Conservation (phyloP, 2,329 filamentous ascomycete genomes). For the Scedosporium dehoogii region DNA sequence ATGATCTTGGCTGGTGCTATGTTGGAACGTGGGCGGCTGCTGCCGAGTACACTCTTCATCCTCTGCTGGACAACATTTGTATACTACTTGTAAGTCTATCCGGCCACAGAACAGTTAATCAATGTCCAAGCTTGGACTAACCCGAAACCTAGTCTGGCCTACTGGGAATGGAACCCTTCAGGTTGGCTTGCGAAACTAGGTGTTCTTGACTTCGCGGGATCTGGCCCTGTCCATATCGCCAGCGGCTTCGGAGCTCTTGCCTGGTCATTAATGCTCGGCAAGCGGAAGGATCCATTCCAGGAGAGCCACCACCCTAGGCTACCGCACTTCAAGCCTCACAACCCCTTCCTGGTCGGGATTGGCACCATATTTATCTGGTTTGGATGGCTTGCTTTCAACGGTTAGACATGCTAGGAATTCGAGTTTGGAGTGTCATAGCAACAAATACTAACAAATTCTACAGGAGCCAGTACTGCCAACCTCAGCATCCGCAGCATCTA, state of each 20-base stretch:
- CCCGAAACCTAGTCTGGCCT: slow-evolving; percentile 34
- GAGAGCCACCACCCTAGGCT: slow-evolving; percentile 28
- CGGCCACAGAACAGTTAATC: no score
- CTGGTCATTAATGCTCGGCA: slow-evolving; percentile 53
- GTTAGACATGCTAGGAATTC: slow-evolving; percentile 11
- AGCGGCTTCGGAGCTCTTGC: slow-evolving; percentile 54
- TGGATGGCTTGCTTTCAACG: slow-evolving; percentile 46
- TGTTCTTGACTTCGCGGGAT: slow-evolving; percentile 50
- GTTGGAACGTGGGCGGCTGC: slow-evolving; percentile 24
- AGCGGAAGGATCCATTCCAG: slow-evolving; percentile 37
- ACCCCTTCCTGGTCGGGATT: slow-evolving; percentile 52
- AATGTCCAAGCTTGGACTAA: no score
- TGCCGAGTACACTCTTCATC: slow-evolving; percentile 48
- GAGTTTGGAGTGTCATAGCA: no score
- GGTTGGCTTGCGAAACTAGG: slow-evolving; percentile 55
- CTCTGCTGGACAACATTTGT: slow-evolving; percentile 57
- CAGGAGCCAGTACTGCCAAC: slow-evolving; percentile 34
- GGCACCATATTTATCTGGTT: slow-evolving; percentile 59
- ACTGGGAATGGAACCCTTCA: slow-evolving; percentile 58
- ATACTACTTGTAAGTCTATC: slow-evolving; percentile 33
- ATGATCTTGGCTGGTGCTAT: slow-evolving; percentile 30
- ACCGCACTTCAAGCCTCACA: slow-evolving; percentile 42
- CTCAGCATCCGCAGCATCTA: slow-evolving; percentile 41
- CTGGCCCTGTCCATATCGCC: slow-evolving; percentile 55
- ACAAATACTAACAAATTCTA: no score